phyloP scores from a whole-genome alignment of 805 yeast genomes.

The Lipomyces starkeyi region DNA sequence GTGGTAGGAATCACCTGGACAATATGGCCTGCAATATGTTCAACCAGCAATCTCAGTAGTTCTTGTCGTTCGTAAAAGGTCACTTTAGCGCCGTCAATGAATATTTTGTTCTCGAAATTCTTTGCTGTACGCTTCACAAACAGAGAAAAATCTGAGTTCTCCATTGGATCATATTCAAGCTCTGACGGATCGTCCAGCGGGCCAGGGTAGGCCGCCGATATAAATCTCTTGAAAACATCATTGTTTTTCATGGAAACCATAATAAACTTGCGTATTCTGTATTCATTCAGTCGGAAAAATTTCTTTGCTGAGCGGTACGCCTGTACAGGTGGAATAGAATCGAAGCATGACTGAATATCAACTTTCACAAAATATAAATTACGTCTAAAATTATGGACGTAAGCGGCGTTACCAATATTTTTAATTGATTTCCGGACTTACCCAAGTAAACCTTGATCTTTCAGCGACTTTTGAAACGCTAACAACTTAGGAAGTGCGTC shows the following conservation, averaged over 20 bases:
- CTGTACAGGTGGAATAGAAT: constrained; percentile 53
- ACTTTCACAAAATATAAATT: constrained; percentile 63
- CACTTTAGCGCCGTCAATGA: constrained; percentile 45
- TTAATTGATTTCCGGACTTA: not conserved
- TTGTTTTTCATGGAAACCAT: constrained; percentile 9
- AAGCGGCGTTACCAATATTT: not conserved
- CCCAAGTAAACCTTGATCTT: constrained; percentile 23
- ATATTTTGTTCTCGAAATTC: constrained; percentile 12
- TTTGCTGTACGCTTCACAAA: constrained; percentile 4
- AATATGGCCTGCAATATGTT: constrained; percentile 60
- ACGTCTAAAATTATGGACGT: constrained; percentile 40
- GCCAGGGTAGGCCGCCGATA: constrained; percentile 5
- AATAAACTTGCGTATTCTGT: constrained; percentile 17
- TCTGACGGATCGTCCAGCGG: constrained; percentile 4
- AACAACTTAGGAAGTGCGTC: constrained; percentile 12
- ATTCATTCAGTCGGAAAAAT: constrained; percentile 29
- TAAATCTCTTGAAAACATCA: not conserved
- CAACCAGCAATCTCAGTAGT: constrained; percentile 53
- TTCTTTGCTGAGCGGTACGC: constrained; percentile 26
- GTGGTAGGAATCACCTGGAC: constrained; percentile 33
- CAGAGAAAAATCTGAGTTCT: constrained; percentile 13
- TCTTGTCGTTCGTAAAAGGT: constrained; percentile 52
- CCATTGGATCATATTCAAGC: not conserved
- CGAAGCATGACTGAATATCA: constrained; percentile 80
- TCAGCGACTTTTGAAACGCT: constrained; percentile 48